phyloP scores from a whole-genome alignment of 768 basidiomycete species.

The Suillus hirtellus region DNA sequence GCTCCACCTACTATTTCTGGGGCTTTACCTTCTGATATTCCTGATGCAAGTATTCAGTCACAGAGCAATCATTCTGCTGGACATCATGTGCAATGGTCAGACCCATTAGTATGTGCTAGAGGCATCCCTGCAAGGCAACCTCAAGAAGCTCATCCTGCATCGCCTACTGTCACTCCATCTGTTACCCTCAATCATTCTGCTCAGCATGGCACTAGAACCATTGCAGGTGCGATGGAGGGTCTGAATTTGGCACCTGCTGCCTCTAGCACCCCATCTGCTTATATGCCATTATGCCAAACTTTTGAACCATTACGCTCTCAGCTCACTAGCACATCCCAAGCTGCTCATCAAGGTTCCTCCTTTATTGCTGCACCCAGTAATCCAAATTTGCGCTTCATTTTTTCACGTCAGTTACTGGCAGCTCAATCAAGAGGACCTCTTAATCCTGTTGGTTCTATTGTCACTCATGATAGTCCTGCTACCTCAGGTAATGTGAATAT shows the following conservation, averaged over 20 bases:
- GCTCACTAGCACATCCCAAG: background rate
- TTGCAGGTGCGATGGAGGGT: background rate
- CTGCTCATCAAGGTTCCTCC: background rate
- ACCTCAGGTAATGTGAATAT: background rate
- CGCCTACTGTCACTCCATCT: background rate
- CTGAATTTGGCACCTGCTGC: background rate
- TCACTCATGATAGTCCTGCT: background rate
- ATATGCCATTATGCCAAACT: background rate
- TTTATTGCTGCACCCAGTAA: background rate
- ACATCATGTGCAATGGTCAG: constrained; percentile 10
- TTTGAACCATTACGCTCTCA: background rate
- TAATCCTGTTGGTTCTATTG: background rate
- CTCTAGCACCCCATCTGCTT: background rate
- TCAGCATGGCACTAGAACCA: background rate
- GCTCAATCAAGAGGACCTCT: background rate
- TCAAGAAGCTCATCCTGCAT: background rate
- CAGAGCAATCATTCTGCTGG: background rate
- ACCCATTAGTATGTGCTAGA: constrained; percentile 3
- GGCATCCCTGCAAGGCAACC: constrained; percentile 5
- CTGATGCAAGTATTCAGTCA: background rate
- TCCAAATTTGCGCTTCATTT: constrained; percentile 1
- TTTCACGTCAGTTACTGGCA: background rate
- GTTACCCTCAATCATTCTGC: background rate
- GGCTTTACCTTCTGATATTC: background rate
- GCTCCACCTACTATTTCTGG: background rate